Evolutionary conservation across 73 alveolate species (phyloP), one percentile per base, ranked within the genome.

Genomic region (Paramecium octaurelia): DNA sequence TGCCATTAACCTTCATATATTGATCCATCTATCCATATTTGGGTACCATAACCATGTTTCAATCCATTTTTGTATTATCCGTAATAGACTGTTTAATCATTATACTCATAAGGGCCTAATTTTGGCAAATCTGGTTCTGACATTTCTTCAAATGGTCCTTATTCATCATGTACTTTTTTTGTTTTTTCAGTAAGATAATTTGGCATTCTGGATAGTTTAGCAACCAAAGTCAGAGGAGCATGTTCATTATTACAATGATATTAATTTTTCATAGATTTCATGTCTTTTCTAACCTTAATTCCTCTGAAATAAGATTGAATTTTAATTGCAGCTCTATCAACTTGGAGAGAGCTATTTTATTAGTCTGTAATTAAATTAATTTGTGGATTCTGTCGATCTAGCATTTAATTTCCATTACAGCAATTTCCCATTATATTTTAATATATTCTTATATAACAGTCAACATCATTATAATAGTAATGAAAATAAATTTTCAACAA

Each of bases 1-100:
- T 80, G 34, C 95, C 95, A 92, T 68, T 58, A 40, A 21, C 95
- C 95, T 64, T 84, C 93, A 57, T 80, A 92, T 23, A 92, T 43
- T 14, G 86, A 48, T 24, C 95, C 95, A 54, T 85, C 93, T 34
- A 70, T 35, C 95, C 93, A 92, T 21, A 60, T 48, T 60, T 92
- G 35, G 38, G 57, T 42, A 21, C 95, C 95, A 44, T 38, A 20
- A 20, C 95, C 95, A 84, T 92, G 93, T 58, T 76, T 92, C 86
- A 84, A 46, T 24, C 93, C 95, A 75, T 75, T 70, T 77, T 84
- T 60, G 27, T 69, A 92, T 50, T 64, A 34, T 10, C 95, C 95
- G 6, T 42, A 48, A 83, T 92, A 92, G 40, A 84, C 93, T 14
- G 90, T 48, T 43, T 86, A 71, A 31, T 92, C 92, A 35, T 71